Percentiles rank a stretch among this genome's conserved stretches.
Evolutionary conservation across 331 rosid species (phyloP).

Genomic region (Cucumis variabilis): DNA sequence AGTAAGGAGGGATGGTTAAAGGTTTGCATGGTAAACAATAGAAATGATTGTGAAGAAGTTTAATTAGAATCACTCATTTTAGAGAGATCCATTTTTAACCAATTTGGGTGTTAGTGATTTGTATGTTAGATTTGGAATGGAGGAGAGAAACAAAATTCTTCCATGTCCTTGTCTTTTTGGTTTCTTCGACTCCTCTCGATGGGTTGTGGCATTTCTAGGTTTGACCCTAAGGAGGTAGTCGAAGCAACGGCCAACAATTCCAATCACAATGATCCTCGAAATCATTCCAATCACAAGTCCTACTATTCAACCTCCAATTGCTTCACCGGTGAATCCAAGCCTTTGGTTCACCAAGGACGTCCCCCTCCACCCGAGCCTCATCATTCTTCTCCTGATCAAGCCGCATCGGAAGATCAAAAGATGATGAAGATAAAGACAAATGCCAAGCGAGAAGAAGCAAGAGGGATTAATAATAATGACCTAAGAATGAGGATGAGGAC

Average conservation of each 20-base stretch:
- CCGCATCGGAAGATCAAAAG: background rate
- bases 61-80: background rate
- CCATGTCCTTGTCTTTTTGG: background rate
- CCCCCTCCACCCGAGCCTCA: background rate
- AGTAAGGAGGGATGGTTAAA: background rate
- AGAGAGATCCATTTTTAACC: background rate
- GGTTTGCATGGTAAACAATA: background rate
- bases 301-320: background rate
- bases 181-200: slow-evolving; percentile 1
- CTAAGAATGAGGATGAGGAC: background rate
- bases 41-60: background rate
- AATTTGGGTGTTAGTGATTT: background rate
- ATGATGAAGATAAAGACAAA: background rate
- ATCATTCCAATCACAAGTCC: background rate
- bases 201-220: slow-evolving; percentile 16
- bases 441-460: background rate
- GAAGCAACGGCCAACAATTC: background rate
- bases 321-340: background rate
- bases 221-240: background rate
- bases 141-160: background rate
- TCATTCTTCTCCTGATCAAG: background rate
- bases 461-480: background rate
- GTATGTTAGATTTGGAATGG: background rate
- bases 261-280: background rate
- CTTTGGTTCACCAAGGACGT: background rate